Evolutionary conservation across 2,329 filamentous ascomycete genomes (phyloP), one percentile per base, ranked within the genome.

Genomic region (Sporothrix mexicana): DNA sequence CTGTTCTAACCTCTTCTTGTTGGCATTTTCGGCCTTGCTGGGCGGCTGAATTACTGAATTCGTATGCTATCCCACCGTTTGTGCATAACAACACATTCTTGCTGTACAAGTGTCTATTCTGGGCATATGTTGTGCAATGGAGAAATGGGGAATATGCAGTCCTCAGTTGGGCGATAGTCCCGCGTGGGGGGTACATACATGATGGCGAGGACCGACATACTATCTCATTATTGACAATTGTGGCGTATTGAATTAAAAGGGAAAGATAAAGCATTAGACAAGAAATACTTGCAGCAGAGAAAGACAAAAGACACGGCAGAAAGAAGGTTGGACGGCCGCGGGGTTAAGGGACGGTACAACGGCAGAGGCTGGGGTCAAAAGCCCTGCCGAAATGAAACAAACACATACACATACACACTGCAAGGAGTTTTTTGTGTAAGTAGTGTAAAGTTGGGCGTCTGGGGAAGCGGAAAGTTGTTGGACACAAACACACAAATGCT

Each of bases 361-460:
- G 23, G 55, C 25, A 7, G 55, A 25, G 57, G 17, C 57, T 41
- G 25, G 20, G 15, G 7, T 36, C 5, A 36, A 30, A 47, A 47
- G 61, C 61, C 61, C 41, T 66, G 10, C 43, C 61, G 61, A 66
- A 47, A 66, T 47, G 25, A 15, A 23, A 36, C 30, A 36, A 36
- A 36, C 30, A 36, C 30, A 36, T 30, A 30, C 30, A 36, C 30
- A 36, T 7, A 36, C 2, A 36, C 30, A 36, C 30, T 5, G 30
- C 30, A 36, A 36, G 30, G 30, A 36, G 30, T 36, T 36, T 36
- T 36, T 36, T 36, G 30, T 36, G 30, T 9, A 9, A 9, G n/a
- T 20, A 20, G 51, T 20, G 47, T 51, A 17, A 53, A n/a, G 51
- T 36, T 36, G 30, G 30, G 30, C 30, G 30, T 53, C n/a, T 53